These are phyloP conservation scores for Lycium ferocissimum DNA, from an alignment of 257 asterid genomes.

Conservation along the genomic window DNA sequence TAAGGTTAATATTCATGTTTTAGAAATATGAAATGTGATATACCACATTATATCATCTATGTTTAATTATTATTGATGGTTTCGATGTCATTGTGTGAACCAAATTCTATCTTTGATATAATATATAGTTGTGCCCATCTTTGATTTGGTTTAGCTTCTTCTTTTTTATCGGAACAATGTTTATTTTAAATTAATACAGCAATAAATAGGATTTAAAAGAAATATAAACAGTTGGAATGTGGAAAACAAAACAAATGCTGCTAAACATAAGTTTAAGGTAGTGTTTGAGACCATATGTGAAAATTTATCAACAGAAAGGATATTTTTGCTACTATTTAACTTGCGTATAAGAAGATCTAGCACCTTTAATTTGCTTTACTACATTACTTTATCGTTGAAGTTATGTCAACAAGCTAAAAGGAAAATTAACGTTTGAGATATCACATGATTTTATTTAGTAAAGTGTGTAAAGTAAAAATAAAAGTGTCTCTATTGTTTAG, in stretches of 20 bases:
- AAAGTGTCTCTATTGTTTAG: no score
- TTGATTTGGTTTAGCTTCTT: neutral
- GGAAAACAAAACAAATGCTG: neutral
- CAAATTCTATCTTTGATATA: neutral
- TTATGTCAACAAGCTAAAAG: neutral
- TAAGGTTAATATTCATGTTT: neutral
- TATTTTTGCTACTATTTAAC: no score
- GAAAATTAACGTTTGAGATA: neutral
- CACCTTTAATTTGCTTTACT: neutral
- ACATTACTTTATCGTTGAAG: neutral
- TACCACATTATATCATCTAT: neutral
- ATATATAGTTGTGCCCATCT: neutral
- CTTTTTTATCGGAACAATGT: neutral
- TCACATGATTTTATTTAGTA: no score
- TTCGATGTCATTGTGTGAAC: neutral
- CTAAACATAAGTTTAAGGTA: no score
- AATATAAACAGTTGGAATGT: neutral
- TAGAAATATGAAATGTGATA: conserved; percentile 1
- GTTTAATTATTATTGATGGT: neutral
- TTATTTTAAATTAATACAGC: neutral
- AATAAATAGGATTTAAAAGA: neutral
- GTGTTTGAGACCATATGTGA: no score
- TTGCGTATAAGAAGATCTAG: neutral
- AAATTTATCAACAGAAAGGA: neutral
- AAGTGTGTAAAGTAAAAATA: neutral